Evolutionary conservation across 345 rosid species (phyloP), one percentile per base, ranked within the genome.

Genomic region (Nasturtium officinale): DNA sequence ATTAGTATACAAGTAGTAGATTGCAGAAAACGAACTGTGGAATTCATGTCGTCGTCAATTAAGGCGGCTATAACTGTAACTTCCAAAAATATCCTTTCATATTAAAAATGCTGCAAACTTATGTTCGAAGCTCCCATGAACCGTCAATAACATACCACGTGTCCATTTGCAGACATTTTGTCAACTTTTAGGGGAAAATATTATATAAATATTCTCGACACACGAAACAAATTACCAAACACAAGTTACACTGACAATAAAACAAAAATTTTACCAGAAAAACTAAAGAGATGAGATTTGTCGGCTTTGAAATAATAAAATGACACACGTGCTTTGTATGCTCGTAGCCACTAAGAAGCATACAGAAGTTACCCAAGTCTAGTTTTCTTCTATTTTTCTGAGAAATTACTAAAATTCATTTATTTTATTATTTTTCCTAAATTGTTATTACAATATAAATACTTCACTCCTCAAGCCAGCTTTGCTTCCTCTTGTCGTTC

Each of bases 101-200:
- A 13, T 12, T 5, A 20, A 65, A 33, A 50, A 37, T 10, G 3
- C 67, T 37, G 21, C 47, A 18, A 61, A 51, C 76, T 51, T 61
- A 2, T 4, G 54, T 52, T 29, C 61, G 45, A 47, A 70, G 74
- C 1, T 33, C 70, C n/a, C 46, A 25, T 60, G 42, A 61, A 61
- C 61, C 75, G 11, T 43, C 18, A 30, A 6, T n/a, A 16, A 23
- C 3, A 11, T 40, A 29, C 21, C 77, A 56, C 57, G 47, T 73
- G 18, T n/a, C 17, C 16, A 0, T 43, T 33, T 16, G 3, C 61
- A 42, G 7, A 0, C 13, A 29, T 12, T 52, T 57, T 58, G 45
- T 32, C 62, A 17, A 58, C n/a, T 9, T 18, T 57, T 33, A 32
- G 25, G 8, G 8, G 4, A 53, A 13, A 26, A 26, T 9, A 53